These are phyloP conservation scores for Cytauxzoon felis DNA, from an alignment of 169 alveolate species.

Conservation along the genomic window DNA sequence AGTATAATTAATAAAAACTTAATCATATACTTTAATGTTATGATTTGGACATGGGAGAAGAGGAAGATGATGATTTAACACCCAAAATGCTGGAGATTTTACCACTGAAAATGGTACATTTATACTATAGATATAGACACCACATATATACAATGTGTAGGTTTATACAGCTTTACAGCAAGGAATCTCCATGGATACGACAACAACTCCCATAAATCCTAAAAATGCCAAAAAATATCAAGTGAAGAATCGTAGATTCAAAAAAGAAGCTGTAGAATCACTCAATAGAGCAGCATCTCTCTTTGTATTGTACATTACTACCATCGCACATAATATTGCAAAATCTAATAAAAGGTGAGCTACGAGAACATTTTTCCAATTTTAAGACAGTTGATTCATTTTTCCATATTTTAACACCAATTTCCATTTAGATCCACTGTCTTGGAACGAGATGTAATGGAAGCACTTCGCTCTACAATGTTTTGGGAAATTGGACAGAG, in stretches of 20 bases:
- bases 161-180: conserved; percentile 46
- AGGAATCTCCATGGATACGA: conserved; percentile 9
- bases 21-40: not conserved
- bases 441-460: conserved; percentile 37
- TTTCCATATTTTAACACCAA: too few species aligned
- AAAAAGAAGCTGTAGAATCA: conserved; percentile 38
- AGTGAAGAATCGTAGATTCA: conserved; percentile 29
- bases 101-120: conserved; percentile 37
- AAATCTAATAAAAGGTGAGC: conserved; percentile 43
- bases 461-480: conserved; percentile 37
- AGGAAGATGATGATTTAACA: conserved; percentile 18
- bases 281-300: conserved; percentile 57
- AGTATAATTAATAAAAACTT: too few species aligned
- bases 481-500: conserved; percentile 54
- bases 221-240: conserved; percentile 29
- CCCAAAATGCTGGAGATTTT: conserved; percentile 53
- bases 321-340: conserved; percentile 52
- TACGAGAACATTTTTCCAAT: too few species aligned
- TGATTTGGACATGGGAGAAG: too few species aligned
- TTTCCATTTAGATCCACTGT: conserved; percentile 35
- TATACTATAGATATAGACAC: not conserved
- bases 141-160: conserved; percentile 1
- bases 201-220: not conserved
- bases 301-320: conserved; percentile 50
- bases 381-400: too few species aligned